phyloP scores from a whole-genome alignment of 2,329 filamentous ascomycete species.

The Exophiala calicioides region DNA sequence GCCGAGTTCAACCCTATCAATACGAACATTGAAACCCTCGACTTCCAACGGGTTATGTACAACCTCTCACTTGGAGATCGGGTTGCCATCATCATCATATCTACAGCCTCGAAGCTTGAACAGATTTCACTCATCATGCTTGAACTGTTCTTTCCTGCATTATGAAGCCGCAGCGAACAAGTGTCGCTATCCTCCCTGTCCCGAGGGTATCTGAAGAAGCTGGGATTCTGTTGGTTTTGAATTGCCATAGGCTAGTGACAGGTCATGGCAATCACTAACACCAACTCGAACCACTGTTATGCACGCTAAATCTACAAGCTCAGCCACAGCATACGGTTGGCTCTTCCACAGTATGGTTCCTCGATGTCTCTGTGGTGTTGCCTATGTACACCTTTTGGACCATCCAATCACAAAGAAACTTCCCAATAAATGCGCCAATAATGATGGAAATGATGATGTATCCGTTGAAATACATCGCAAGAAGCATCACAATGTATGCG shows the following conservation, averaged over 20 bases:
- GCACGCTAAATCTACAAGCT: neutral
- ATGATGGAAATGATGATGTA: slow-evolving; percentile 82
- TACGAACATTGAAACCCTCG: too few species aligned
- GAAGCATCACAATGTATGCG: slow-evolving; percentile 75
- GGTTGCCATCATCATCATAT: too few species aligned
- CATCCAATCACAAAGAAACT: slow-evolving; percentile 70
- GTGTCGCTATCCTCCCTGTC: too few species aligned
- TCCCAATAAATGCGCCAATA: slow-evolving; percentile 71
- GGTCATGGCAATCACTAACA: too few species aligned
- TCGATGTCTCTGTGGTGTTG: neutral
- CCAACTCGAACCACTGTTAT: neutral
- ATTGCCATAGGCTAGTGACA: too few species aligned
- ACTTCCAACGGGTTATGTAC: too few species aligned
- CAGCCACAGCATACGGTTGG: slow-evolving; percentile 26
- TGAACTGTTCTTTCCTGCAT: too few species aligned
- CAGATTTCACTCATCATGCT: too few species aligned
- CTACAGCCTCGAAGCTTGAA: too few species aligned
- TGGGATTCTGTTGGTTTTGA: neutral
- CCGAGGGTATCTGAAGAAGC: neutral
- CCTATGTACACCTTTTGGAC: slow-evolving; percentile 42
- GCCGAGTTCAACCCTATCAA: too few species aligned
- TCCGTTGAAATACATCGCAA: slow-evolving; percentile 67
- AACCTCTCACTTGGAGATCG: too few species aligned
- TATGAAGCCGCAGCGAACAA: too few species aligned
- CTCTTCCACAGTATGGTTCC: slow-evolving; percentile 14